Evolutionary conservation across 1,139 yeast species (phyloP), one percentile per base, ranked within the genome.

Genomic region (Scheffersomyces illinoinensis): DNA sequence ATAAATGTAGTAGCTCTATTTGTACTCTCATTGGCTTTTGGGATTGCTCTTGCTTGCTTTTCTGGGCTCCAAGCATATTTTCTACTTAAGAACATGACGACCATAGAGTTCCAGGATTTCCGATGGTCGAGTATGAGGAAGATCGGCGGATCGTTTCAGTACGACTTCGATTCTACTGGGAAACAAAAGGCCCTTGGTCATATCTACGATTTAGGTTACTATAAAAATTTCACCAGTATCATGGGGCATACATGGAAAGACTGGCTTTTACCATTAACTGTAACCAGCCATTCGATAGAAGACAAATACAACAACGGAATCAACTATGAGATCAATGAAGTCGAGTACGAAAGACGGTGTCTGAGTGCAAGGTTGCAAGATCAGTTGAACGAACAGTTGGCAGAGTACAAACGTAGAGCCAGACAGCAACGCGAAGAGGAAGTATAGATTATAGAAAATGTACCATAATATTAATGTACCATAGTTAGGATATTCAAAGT

Each of bases 61-160:
- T 74, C 86, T 0, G 76, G 72, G 1, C 89, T 89, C 70, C 85
- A 89, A 58, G 60, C 87, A 3, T 91, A 85, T 65, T 81, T 91
- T 64, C 72, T 91, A 14, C 61, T 85, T 19, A 73, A 71, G 10
- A 95, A 95, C 72, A 77, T 79, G 60, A 93, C 98, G 12, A 95
- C 98, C 0, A 83, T 95, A 33, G 99, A 95, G 73, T 78, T 87
- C 56, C 88, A 90, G 74, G 93, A 89, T 59, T 55, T 56, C 14
- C 79, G 81, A 53, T 75, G 79, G 77, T 65, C 62, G 54, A 78
- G 85, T 33, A 79, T 74, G 53, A 59, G 60, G 43, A 64, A 61
- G 14, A 60, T 66, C 46, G 63, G 62, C 8, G 57, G 58, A 18
- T 56, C 61, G 26, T 74, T 73, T 62, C 73, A 70, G 55, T 79